phyloP scores from a whole-genome alignment of 129 eudicot genomes.

The Ambrosia artemisiifolia region DNA sequence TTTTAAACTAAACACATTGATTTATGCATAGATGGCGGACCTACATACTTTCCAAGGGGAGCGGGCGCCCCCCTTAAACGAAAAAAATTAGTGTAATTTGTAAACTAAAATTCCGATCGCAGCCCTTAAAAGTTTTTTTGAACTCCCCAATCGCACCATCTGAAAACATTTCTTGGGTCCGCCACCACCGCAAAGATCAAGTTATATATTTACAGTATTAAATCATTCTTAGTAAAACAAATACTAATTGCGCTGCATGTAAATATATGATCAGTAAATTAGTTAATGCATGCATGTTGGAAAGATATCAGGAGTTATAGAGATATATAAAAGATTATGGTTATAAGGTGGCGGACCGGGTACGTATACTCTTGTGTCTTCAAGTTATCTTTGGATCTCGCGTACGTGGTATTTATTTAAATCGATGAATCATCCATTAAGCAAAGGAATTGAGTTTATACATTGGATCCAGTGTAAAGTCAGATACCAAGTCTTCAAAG shows the following conservation, averaged over 20 bases:
- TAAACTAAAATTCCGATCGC: too few species aligned
- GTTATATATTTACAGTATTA: too few species aligned
- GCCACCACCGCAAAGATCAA: too few species aligned
- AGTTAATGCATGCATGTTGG: background rate
- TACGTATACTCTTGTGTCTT: conserved; percentile 24
- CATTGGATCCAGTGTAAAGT: conserved; percentile 27
- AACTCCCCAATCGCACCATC: too few species aligned
- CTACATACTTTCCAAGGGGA: too few species aligned
- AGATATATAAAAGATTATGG: background rate
- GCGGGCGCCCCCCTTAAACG: too few species aligned
- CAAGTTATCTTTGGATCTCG: conserved; percentile 20
- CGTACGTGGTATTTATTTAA: conserved; percentile 1
- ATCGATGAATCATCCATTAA: conserved; percentile 16
- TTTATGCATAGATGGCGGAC: too few species aligned
- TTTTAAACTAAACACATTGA: too few species aligned
- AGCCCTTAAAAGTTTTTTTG: too few species aligned
- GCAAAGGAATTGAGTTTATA: conserved; percentile 21
- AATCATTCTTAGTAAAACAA: background rate
- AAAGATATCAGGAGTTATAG: background rate
- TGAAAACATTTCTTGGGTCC: too few species aligned
- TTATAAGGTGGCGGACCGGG: conserved; percentile 21
- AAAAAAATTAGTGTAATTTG: too few species aligned
- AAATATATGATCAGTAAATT: background rate
- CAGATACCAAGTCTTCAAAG: background rate
- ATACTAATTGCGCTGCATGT: background rate